These are phyloP conservation scores for Trypanosoma scelopori DNA, from an alignment of 208 protist species.

Conservation along the genomic window DNA sequence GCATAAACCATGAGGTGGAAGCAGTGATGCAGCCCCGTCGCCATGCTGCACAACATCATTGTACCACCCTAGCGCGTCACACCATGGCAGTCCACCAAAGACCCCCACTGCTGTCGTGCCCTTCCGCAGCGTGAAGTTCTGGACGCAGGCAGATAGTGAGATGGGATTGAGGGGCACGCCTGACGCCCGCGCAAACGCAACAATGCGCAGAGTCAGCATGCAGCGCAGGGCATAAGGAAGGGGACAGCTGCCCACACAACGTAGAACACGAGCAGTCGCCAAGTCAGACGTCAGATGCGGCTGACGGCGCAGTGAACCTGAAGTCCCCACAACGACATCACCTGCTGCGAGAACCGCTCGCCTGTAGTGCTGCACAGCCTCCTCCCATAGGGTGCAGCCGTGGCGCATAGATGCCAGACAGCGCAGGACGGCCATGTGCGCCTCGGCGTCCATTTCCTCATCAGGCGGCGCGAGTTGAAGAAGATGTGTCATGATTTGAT, in stretches of 20 bases:
- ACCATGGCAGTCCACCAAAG: constrained; percentile 17
- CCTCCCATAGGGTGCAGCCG: constrained; percentile 25
- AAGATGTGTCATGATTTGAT: constrained; percentile 19
- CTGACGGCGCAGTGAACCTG: background rate
- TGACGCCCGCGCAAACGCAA: constrained; percentile 18
- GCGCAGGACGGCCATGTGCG: constrained; percentile 15
- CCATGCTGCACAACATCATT: background rate
- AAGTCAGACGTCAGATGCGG: constrained; percentile 11
- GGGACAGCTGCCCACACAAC: constrained; percentile 20
- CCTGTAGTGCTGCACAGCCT: constrained; percentile 18
- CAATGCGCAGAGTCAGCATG: constrained; percentile 14
- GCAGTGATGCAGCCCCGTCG: background rate
- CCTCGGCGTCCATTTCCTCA: constrained; percentile 16
- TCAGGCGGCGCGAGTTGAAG: constrained; percentile 7
- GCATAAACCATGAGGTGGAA: background rate
- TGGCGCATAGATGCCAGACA: constrained; percentile 26
- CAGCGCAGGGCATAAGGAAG: constrained; percentile 12
- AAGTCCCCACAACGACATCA: background rate
- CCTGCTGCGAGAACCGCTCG: background rate
- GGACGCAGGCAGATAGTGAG: constrained; percentile 16
- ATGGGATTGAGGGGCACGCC: constrained; percentile 9
- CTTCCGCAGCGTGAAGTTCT: constrained; percentile 24
- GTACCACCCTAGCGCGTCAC: constrained; percentile 29
- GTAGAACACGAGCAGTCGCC: constrained; percentile 16
- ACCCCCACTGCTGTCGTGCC: background rate